phyloP scores from a whole-genome alignment of 2,329 filamentous ascomycete species.

The Nigrospora sphaerica region DNA sequence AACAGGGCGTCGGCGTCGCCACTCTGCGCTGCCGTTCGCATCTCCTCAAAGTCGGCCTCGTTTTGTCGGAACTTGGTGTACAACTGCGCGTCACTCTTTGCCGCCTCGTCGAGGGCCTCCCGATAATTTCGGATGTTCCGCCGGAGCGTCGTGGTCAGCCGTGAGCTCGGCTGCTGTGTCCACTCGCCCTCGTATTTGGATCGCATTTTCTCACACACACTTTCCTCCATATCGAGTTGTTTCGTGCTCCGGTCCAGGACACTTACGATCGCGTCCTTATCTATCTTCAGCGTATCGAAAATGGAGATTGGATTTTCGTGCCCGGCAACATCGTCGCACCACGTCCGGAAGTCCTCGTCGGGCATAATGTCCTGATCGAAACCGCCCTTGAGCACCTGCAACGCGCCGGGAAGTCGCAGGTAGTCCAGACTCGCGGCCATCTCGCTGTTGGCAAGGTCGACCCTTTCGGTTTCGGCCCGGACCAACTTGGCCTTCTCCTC shows the following conservation, averaged over 20 bases:
- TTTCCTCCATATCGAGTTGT: constrained; percentile 93
- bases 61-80: constrained; percentile 79
- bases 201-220: constrained; percentile 97
- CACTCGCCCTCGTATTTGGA: constrained; percentile 94
- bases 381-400: constrained; percentile 88
- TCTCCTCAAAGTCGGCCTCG: constrained; percentile 86
- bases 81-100: constrained; percentile 77
- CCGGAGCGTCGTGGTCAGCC: constrained; percentile 79
- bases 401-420: constrained; percentile 76
- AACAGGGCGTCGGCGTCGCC: constrained; percentile 86
- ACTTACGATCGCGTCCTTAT: constrained; percentile 67
- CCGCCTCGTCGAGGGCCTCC: constrained; percentile 83
- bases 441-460: constrained; percentile 87
- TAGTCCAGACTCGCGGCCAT: constrained; percentile 96
- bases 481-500: constrained; percentile 97
- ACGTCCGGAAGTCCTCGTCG: constrained; percentile 85
- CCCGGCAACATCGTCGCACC: constrained; percentile 88
- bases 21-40: constrained; percentile 80
- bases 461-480: constrained; percentile 85
- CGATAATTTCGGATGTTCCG: constrained; percentile 83
- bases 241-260: constrained; percentile 76
- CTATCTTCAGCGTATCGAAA: constrained; percentile 70
- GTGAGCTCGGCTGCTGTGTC: constrained; percentile 92
- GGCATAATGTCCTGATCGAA: constrained; percentile 83
- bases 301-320: constrained; percentile 73